These are phyloP conservation scores for Paraurostyla sp. DNA, from an alignment of 73 alveolate species.

Conservation along the genomic window DNA sequence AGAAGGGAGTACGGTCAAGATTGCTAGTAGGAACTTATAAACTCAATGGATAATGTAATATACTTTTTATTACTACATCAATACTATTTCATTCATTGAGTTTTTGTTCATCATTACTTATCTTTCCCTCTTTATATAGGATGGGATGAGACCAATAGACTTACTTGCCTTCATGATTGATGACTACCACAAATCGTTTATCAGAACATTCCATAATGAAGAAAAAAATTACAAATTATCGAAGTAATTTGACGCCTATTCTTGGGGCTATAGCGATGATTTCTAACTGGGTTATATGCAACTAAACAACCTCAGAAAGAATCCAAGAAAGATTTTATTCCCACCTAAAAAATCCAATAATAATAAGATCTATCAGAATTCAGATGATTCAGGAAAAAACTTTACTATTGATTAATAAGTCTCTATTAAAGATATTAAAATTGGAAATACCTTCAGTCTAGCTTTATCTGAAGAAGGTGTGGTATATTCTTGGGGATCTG, in stretches of 20 bases:
- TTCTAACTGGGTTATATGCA: constrained; percentile 55
- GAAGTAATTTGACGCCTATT: constrained; percentile 47
- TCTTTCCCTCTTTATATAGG: not conserved
- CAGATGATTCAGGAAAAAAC: not conserved
- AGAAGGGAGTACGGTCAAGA: constrained; percentile 52
- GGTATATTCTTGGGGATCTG: constrained; percentile 71
- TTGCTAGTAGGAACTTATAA: constrained; percentile 6
- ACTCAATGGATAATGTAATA: constrained; percentile 53
- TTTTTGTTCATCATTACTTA: not conserved
- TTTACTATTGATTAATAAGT: not conserved
- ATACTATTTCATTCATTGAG: not conserved
- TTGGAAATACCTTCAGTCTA: constrained; percentile 25
- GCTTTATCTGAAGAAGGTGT: constrained; percentile 64
- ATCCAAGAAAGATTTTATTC: constrained; percentile 52
- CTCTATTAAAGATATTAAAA: constrained; percentile 42
- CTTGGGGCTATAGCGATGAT: constrained; percentile 62
- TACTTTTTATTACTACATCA: not conserved
- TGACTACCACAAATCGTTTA: constrained; percentile 48
- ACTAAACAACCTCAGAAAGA: constrained; percentile 31
- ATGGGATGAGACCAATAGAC: constrained; percentile 65
- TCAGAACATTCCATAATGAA: constrained; percentile 51
- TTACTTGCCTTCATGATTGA: constrained; percentile 53
- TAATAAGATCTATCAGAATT: not conserved
- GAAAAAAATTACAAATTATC: constrained; percentile 52
- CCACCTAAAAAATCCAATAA: not conserved